A percentile compares a stretch with the other conserved stretches of the same genome.
Conservation (phyloP, 805 yeast species). For the Wickerhamomyces silvicola region DNA sequence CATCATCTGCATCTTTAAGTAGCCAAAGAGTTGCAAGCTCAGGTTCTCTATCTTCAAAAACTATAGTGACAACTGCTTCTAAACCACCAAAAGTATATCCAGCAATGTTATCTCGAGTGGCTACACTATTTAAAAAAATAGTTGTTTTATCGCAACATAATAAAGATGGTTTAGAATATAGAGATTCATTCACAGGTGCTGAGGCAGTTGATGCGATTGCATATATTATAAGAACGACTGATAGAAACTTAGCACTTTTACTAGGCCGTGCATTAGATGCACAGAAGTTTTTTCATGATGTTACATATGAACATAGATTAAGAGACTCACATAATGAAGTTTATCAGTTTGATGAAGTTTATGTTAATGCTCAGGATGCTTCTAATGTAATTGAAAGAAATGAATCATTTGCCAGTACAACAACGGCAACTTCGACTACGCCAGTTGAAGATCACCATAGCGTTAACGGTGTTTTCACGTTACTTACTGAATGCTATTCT, state of each 20-base stretch:
- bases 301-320: slow-evolving; percentile 86
- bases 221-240: slow-evolving; percentile 79
- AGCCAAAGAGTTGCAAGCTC: slow-evolving; percentile 19
- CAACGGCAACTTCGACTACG: slow-evolving; percentile 9
- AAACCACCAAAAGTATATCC: slow-evolving; percentile 75
- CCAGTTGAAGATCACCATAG: slow-evolving; percentile 21
- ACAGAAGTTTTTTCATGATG: slow-evolving; percentile 91
- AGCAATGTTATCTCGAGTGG: slow-evolving; percentile 81
- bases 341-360: slow-evolving; percentile 68
- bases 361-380: slow-evolving; percentile 29
- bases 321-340: slow-evolving; percentile 85
- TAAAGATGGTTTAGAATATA: slow-evolving; percentile 86
- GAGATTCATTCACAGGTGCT: slow-evolving; percentile 89
- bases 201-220: slow-evolving; percentile 92
- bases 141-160: slow-evolving; percentile 69
- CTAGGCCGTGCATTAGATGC: slow-evolving; percentile 92
- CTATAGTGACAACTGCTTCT: slow-evolving; percentile 39
- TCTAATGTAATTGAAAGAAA: slow-evolving; percentile 26
- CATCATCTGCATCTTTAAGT: slow-evolving; percentile 19
- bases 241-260: slow-evolving; percentile 81
- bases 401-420: slow-evolving; percentile 16
- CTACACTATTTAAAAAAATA: slow-evolving; percentile 64
- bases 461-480: slow-evolving; percentile 89
- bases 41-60: slow-evolving; percentile 25
- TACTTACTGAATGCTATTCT: slow-evolving; percentile 90